These are phyloP conservation scores for Wolfiporia cocos DNA, from an alignment of 1,284 basidiomycete species.

Conservation along the genomic window DNA sequence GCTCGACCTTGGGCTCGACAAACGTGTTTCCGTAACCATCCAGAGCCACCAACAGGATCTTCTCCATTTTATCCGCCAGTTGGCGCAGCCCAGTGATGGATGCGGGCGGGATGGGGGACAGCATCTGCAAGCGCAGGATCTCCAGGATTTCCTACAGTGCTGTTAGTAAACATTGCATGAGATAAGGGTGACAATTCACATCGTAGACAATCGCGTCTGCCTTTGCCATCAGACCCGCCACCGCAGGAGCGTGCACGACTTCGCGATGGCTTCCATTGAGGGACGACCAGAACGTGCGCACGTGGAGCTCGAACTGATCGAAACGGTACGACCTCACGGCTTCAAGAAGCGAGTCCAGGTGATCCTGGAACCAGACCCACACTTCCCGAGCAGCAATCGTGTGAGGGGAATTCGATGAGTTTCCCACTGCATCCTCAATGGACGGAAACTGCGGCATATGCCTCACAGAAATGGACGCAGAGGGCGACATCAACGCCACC, in stretches of 20 bases:
- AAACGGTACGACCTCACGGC: slow-evolving; percentile 72
- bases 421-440: slow-evolving; percentile 78
- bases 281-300: slow-evolving; percentile 77
- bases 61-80: slow-evolving; percentile 88
- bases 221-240: slow-evolving; percentile 82
- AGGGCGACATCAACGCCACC: slow-evolving; percentile 35
- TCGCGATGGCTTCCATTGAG: slow-evolving; percentile 72
- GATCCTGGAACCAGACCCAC: slow-evolving; percentile 84
- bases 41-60: slow-evolving; percentile 73
- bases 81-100: slow-evolving; percentile 69
- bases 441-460: slow-evolving; percentile 75
- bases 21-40: slow-evolving; percentile 85
- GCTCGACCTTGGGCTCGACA: slow-evolving; percentile 83
- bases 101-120: slow-evolving; percentile 65
- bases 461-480: slow-evolving; percentile 59
- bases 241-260: slow-evolving; percentile 80
- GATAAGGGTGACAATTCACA: slow-evolving; percentile 31
- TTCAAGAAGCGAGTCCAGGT: slow-evolving; percentile 74
- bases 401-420: slow-evolving; percentile 65
- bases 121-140: slow-evolving; percentile 75
- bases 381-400: slow-evolving; percentile 75
- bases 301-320: slow-evolving; percentile 81
- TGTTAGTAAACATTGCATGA: slow-evolving; percentile 2
- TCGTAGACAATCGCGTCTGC: slow-evolving; percentile 86
- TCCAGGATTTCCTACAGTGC: slow-evolving; percentile 76